Evolutionary conservation across 2,329 filamentous ascomycete genomes (phyloP).

Genomic region (Fusarium sp.): DNA sequence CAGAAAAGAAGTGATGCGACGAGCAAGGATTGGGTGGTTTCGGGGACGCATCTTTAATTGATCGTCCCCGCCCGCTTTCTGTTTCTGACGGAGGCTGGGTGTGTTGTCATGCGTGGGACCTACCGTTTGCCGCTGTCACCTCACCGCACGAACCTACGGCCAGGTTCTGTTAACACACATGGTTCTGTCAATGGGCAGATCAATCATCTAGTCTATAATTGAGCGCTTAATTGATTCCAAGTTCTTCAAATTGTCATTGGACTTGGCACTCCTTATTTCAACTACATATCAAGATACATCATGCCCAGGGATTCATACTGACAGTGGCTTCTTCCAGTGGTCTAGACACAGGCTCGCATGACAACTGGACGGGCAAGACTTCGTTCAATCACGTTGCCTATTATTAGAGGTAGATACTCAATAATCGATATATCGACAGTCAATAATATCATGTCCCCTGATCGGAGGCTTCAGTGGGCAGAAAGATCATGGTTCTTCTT

Average conservation of each 20-base stretch:
- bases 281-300: not conserved
- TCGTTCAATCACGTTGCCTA: not conserved
- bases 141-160: conserved; percentile 24
- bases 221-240: conserved; percentile 3
- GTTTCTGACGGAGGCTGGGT: conserved; percentile 7
- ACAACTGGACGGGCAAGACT: not conserved
- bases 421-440: not conserved
- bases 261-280: not conserved
- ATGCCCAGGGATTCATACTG: not conserved
- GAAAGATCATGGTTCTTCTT: not conserved
- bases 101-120: conserved; percentile 23
- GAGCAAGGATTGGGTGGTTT: conserved; percentile 42
- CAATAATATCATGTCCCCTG: too few relatives aligned
- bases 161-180: not conserved
- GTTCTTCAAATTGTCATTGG: not conserved
- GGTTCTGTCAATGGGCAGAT: not conserved
- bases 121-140: not conserved
- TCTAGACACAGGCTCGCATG: not conserved
- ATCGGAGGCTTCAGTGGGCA: not conserved
- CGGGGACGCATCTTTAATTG: conserved; percentile 3
- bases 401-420: not conserved
- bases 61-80: not conserved
- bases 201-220: not conserved
- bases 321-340: not conserved
- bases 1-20: conserved; percentile 36